These are phyloP conservation scores for Talaromyces nanjingensis DNA, from an alignment of 495 filamentous ascomycete genomes.

Conservation along the genomic window DNA sequence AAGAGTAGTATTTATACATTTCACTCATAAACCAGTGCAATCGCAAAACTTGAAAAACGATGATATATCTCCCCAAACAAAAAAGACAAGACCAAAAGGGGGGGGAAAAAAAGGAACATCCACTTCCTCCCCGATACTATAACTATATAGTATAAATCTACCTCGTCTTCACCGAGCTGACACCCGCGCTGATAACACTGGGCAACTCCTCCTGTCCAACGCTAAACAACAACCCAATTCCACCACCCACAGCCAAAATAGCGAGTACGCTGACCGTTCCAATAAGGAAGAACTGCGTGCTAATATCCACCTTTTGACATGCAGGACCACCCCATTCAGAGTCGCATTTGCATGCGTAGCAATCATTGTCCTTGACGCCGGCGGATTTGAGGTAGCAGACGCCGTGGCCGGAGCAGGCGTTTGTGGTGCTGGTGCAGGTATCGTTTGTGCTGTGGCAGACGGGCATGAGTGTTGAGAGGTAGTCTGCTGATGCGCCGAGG, in stretches of 20 bases:
- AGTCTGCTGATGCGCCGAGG: neutral
- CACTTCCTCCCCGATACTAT: neutral
- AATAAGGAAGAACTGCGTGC: conserved; percentile 79
- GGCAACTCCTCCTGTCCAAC: conserved; percentile 77
- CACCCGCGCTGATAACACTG: conserved; percentile 80
- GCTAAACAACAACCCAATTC: conserved; percentile 66
- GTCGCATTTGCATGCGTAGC: conserved; percentile 74
- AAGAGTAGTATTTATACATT: conserved; percentile 1
- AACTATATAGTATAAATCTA: neutral
- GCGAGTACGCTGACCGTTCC: conserved; percentile 60
- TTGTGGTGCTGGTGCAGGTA: conserved; percentile 55
- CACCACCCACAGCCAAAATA: conserved; percentile 51
- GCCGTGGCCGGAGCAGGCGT: conserved; percentile 72
- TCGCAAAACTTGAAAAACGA: neutral
- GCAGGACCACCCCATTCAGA: conserved; percentile 71
- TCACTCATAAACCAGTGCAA: conserved; percentile 1
- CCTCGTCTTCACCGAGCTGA: conserved; percentile 47
- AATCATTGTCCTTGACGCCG: conserved; percentile 37
- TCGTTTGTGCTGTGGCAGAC: conserved; percentile 59
- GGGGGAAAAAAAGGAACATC: neutral
- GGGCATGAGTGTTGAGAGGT: conserved; percentile 22
- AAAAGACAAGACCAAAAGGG: neutral
- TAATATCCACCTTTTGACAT: conserved; percentile 90
- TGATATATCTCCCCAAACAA: conserved; percentile 1
- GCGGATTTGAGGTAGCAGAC: conserved; percentile 55